Percentiles rank a stretch among this genome's conserved stretches.
These are phyloP conservation scores for Hanseniaspora mollemarum DNA, from an alignment of 805 yeast species.

Conservation along the genomic window DNA sequence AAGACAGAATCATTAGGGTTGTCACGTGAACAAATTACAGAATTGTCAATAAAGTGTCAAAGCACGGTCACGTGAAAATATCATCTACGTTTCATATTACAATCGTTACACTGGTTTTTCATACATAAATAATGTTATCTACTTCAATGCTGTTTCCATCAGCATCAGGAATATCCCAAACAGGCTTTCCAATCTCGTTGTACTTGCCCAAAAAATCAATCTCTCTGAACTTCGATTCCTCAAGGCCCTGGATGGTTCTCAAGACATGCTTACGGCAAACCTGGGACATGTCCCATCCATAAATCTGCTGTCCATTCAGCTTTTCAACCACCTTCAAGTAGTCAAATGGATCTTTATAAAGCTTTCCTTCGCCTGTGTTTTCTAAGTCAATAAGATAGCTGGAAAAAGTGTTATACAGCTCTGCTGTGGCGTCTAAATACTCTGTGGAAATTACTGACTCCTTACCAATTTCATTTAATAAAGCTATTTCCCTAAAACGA, in stretches of 20 bases:
- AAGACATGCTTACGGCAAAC: constrained; percentile 7
- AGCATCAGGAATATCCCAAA: constrained; percentile 7
- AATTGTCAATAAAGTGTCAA: too few relatives aligned
- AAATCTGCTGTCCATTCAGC: not conserved
- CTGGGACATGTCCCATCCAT: constrained; percentile 13
- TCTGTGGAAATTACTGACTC: not conserved
- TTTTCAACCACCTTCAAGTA: constrained; percentile 1
- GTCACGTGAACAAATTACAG: too few relatives aligned
- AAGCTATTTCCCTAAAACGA: constrained; percentile 3
- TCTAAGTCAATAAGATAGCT: constrained; percentile 1
- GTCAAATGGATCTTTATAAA: constrained; percentile 13
- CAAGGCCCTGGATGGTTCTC: not conserved
- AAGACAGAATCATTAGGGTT: too few relatives aligned
- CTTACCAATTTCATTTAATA: not conserved
- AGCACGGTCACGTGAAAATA: too few relatives aligned
- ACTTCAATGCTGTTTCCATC: not conserved
- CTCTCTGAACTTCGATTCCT: constrained; percentile 6
- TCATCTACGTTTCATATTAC: too few relatives aligned
- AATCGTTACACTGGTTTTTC: too few relatives aligned
- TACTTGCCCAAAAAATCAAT: not conserved
- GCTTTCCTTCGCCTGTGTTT: constrained; percentile 2
- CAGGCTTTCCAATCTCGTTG: not conserved
- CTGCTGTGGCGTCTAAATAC: not conserved
- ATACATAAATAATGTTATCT: too few relatives aligned
- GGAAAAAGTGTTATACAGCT: not conserved